Evolutionary conservation across 306 rosid genomes (phyloP).

Genomic region (Senna tora): DNA sequence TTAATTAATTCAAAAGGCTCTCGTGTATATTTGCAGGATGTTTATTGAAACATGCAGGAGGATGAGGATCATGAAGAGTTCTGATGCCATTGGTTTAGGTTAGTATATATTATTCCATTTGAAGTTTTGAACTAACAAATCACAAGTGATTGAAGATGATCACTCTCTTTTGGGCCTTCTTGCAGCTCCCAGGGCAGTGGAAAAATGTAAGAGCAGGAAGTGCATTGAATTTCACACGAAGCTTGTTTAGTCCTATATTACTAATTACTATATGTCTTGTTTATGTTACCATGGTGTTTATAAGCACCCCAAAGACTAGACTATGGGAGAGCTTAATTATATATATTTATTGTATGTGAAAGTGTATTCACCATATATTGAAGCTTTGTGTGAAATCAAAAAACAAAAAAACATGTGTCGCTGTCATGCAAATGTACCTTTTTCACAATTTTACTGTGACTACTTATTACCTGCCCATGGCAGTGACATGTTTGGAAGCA

Average conservation of each 20-base stretch:
- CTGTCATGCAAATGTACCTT: conserved; percentile 22
- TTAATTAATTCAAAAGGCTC: too few species aligned
- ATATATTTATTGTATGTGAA: too few species aligned
- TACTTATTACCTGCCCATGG: conserved; percentile 20
- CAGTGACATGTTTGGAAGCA: conserved; percentile 33
- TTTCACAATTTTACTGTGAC: conserved; percentile 17
- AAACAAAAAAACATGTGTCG: conserved; percentile 28
- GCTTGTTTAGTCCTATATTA: conserved; percentile 35
- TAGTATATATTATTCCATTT: conserved; percentile 33
- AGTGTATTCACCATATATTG: too few species aligned
- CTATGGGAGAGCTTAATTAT: too few species aligned
- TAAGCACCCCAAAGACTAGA: too few species aligned
- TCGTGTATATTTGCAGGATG: conserved; percentile 64
- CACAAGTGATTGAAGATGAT: too few species aligned
- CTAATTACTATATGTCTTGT: conserved; percentile 35
- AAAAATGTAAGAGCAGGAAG: conserved; percentile 65
- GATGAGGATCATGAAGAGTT: conserved; percentile 93
- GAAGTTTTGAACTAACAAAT: too few species aligned
- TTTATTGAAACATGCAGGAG: conserved; percentile 78
- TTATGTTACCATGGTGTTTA: conserved; percentile 32
- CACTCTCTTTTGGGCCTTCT: conserved; percentile 22
- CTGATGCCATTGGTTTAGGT: conserved; percentile 96
- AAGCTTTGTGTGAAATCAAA: conserved; percentile 30
- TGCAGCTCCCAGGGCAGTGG: conserved; percentile 84
- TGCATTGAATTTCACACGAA: too few species aligned